Conservation (phyloP, 441 rosid genomes). For the Corymbia calophylla region DNA sequence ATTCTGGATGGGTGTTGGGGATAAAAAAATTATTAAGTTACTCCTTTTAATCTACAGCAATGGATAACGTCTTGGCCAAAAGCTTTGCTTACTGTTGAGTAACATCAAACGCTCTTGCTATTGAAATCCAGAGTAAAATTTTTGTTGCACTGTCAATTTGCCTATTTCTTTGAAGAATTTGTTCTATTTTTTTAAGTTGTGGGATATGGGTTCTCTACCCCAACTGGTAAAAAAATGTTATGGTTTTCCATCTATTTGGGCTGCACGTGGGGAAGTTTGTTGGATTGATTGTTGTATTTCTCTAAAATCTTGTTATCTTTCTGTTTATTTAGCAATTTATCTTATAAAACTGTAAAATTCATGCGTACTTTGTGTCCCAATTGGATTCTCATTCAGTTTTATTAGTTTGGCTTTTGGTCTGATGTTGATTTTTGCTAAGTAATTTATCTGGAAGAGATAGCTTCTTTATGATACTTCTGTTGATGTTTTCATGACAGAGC, state of each 20-base stretch:
- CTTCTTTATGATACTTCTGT: background rate
- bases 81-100: background rate
- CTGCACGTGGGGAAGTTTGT: background rate
- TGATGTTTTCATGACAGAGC: slow-evolving; percentile 28
- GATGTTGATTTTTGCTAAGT: background rate
- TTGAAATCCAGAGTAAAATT: background rate
- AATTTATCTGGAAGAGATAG: background rate
- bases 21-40: background rate
- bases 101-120: background rate
- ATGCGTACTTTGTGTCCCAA: background rate
- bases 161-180: background rate
- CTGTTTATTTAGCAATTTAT: background rate
- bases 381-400: background rate
- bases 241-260: background rate
- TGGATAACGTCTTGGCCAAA: background rate
- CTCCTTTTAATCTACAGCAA: background rate
- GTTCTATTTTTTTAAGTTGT: background rate
- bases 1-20: background rate
- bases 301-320: background rate
- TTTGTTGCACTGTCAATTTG: background rate
- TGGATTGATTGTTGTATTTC: background rate
- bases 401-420: background rate
- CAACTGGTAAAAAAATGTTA: background rate
- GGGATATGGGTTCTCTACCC: background rate
- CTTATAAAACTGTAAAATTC: background rate